These are phyloP conservation scores for Extremus antarcticus DNA, from an alignment of 495 filamentous ascomycete species.

Conservation along the genomic window DNA sequence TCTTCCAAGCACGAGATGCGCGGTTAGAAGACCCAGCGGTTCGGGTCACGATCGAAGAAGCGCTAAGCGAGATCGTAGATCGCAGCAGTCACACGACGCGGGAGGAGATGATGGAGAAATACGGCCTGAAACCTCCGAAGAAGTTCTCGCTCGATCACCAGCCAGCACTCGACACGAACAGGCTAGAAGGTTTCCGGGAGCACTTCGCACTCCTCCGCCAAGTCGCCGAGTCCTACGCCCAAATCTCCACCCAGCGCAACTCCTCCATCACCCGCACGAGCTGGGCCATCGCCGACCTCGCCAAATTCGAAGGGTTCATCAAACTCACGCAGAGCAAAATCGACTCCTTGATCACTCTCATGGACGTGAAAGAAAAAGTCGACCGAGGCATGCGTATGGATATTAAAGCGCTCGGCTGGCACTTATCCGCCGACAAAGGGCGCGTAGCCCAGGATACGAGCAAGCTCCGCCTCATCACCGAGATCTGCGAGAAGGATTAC, in stretches of 20 bases:
- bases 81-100: constrained; percentile 12
- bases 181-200: constrained; percentile 29
- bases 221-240: constrained; percentile 17
- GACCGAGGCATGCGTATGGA: constrained; percentile 27
- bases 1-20: constrained; percentile 24
- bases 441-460: constrained; percentile 17
- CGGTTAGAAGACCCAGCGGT: constrained; percentile 21
- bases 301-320: constrained; percentile 23
- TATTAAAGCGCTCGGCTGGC: constrained; percentile 28
- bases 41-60: constrained; percentile 16
- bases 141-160: constrained; percentile 12
- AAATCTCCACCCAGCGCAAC: constrained; percentile 11
- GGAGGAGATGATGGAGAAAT: constrained; percentile 26
- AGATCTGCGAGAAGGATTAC: constrained; percentile 20
- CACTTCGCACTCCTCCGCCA: constrained; percentile 26
- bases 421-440: constrained; percentile 9
- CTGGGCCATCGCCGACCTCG: constrained; percentile 23
- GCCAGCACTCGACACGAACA: constrained; percentile 24
- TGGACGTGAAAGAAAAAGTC: constrained; percentile 25
- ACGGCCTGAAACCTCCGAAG: constrained; percentile 28
- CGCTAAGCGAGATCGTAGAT: constrained; percentile 16
- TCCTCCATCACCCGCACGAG: constrained; percentile 21
- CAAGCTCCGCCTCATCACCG: constrained; percentile 26
- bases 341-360: constrained; percentile 22
- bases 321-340: constrained; percentile 20